Conservation (phyloP, 371 early-diverging fungal genomes). For the Mortierella sp. region DNA sequence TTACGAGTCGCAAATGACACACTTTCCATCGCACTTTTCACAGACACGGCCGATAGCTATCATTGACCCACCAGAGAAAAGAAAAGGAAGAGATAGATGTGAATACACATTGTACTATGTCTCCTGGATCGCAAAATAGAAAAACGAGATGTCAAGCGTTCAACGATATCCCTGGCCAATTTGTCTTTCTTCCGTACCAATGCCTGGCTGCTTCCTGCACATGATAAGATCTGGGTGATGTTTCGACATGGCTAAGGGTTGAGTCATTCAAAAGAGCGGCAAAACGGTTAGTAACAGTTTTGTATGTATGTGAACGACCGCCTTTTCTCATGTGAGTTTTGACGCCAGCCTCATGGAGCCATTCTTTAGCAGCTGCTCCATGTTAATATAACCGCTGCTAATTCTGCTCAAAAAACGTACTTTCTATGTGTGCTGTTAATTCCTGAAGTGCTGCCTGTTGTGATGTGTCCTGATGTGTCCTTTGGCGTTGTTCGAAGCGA, state of each 20-base stretch:
- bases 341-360: background rate
- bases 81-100: background rate
- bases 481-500: background rate
- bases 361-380: background rate
- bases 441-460: background rate
- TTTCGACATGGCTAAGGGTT: conserved; percentile 75
- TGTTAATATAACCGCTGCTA: background rate
- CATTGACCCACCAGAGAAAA: background rate
- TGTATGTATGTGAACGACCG: background rate
- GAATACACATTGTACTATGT: background rate
- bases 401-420: background rate
- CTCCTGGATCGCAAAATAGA: background rate
- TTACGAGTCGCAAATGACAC: conserved; percentile 96
- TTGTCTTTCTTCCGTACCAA: conserved; percentile 61
- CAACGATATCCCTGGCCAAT: no score
- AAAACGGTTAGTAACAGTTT: background rate
- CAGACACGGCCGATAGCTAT: conserved; percentile 94
- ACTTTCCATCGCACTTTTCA: conserved; percentile 95
- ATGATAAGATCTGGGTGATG: conserved; percentile 96
- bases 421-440: background rate
- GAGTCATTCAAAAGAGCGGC: background rate
- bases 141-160: background rate
- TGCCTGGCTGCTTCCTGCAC: conserved; percentile 96
- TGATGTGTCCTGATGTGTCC: background rate
- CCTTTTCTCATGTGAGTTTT: background rate